phyloP scores from a whole-genome alignment of 768 basidiomycete species.

The Termitomyces sp. region DNA sequence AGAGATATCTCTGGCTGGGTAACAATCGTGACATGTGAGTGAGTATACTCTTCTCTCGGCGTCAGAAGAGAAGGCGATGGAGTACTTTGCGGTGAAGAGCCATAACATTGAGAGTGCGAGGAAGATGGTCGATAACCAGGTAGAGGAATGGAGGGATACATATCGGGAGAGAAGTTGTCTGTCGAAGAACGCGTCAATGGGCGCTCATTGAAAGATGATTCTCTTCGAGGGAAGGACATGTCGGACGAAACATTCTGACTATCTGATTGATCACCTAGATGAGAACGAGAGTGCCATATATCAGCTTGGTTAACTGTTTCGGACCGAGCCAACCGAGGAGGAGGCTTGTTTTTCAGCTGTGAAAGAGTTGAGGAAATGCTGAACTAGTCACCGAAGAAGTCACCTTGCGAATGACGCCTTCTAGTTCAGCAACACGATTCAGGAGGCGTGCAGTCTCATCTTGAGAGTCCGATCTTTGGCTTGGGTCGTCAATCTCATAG shows the following conservation, averaged over 20 bases:
- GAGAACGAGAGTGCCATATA: constrained; percentile 23
- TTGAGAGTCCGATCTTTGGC: constrained; percentile 46
- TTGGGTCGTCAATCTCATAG: constrained; percentile 80
- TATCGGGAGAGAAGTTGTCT: constrained; percentile 14
- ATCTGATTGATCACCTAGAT: constrained; percentile 15
- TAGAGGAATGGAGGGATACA: constrained; percentile 16
- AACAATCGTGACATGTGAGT: constrained; percentile 26
- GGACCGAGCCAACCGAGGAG: constrained; percentile 61
- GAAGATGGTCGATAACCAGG: constrained; percentile 21
- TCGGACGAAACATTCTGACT: constrained; percentile 17
- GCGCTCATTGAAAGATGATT: constrained; percentile 12
- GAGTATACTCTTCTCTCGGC: constrained; percentile 41
- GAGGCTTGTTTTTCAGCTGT: constrained; percentile 71
- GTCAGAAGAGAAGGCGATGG: constrained; percentile 40
- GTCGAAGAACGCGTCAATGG: constrained; percentile 12
- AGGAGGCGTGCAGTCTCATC: constrained; percentile 67
- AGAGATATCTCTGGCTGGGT: constrained; percentile 21
- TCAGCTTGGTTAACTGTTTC: constrained; percentile 32
- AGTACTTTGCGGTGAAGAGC: constrained; percentile 30
- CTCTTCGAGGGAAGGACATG: constrained; percentile 25
- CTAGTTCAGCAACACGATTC: constrained; percentile 76
- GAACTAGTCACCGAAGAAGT: constrained; percentile 5
- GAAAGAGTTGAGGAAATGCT: constrained; percentile 20
- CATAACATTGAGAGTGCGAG: constrained; percentile 24
- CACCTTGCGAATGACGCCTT: constrained; percentile 81